Evolutionary conservation across 225 moss, liverwort and hornwort genomes (phyloP), one percentile per base, ranked within the genome.

Genomic region (Physcomitrium patens): DNA sequence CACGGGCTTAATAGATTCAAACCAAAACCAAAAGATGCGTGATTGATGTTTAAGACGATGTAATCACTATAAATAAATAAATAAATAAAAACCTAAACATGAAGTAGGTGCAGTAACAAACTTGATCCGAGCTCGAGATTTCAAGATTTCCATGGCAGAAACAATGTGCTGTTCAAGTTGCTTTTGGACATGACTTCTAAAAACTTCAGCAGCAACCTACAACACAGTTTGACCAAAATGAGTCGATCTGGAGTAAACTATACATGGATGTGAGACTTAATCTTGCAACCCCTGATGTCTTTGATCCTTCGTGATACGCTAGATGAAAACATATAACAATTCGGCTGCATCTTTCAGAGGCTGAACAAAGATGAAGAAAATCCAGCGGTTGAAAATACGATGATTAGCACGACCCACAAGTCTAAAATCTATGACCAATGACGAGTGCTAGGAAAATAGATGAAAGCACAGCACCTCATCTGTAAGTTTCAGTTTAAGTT

Each of bases 111-210:
- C 61, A 81, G 51, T 22, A 37, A 80, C 87, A 71, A 72, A 95
- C 95, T 94, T 97, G 72, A 91, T 71, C 50, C 93, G 91, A 69
- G 97, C 90, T 20, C 97, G 86, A 54, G 97, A 93, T 71, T 90
- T 97, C 49, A 86, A 62, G 52, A 94, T 83, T 67, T 89, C 94
- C 81, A 94, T 75, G n/a, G 97, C 97, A 79, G 78, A 74, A 63
- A 70, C n/a, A 60, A 97, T 94, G 79, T 91, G 82, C 43, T 82
- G 85, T 84, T 97, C 97, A 19, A 97, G 62, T 46, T 93, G 86
- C 78, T 87, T 93, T 46, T 94, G 94, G 50, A 86, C 87, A 73
- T 93, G 83, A 12, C 64, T 77, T 84, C 97, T 91, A 58, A 97
- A 90, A 78, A 91, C 79, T 54, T 94, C 91, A 51, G 87, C 85